Evolutionary conservation across 345 rosid genomes (phyloP), one percentile per base, ranked within the genome.

Genomic region (Syzygium jambos): DNA sequence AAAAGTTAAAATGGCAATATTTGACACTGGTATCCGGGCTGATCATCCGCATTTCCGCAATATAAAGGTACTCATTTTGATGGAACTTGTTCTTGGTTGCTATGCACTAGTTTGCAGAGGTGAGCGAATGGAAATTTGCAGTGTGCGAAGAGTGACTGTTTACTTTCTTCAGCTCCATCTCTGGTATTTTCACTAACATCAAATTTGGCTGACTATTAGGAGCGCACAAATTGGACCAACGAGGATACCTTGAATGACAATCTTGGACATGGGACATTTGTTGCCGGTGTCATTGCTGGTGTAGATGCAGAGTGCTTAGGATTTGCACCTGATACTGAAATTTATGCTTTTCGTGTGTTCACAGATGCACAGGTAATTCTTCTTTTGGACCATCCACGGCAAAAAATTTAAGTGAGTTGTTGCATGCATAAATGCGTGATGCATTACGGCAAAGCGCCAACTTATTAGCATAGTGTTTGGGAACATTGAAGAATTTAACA

Each of bases 191-290:
- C 52, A 87, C 86, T 84, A 88, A 88, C 91, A 57, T 93, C 89
- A 84, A 85, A 92, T 89, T 85, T 29, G 90, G 86, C 55, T 85
- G 86, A 88, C 88, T 91, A 88, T 91, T 88, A 97, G 99, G 99
- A 96, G 88, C 99, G 99, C 84, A 96, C 99, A 43, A 97, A 97
- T 89, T 97, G 99, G 99, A 97, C 99, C 23, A 95, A 95, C 87
- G 99, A 97, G 90, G 95, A 95, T 90, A 97, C 99, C 85, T 92
- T 97, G 90, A 97, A 96, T 94, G 99, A 97, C 93, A 97, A 97
- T 89, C 98, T 97, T 90, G 99, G 99, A 51, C 99, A 97, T 89
- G 99, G 99, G 90, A 97, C 99, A 21, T 97, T 97, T 93, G 99
- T 97, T 86, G 99, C 99, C 23, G 99, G 99, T 91, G 98, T 97